Evolutionary conservation across 106 monocot genomes (phyloP).

Genomic region (Alisma plantagoaquatica): DNA sequence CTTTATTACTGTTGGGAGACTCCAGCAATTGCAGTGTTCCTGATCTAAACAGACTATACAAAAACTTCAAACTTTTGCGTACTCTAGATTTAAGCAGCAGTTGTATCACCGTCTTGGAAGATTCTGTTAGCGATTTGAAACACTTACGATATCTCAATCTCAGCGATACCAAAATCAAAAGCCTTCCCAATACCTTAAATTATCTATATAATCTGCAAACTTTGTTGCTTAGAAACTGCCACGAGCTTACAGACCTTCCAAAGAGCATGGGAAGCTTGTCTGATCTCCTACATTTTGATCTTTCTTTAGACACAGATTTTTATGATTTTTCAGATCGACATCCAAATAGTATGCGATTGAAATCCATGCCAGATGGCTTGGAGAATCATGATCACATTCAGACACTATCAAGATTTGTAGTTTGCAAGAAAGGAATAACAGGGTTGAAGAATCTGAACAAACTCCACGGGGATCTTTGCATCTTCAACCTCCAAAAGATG

Average conservation of each 20-base stretch:
- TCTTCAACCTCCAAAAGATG: neutral
- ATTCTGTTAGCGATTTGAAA: neutral
- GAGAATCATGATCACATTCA: neutral
- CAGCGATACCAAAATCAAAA: neutral
- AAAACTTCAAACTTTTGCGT: neutral
- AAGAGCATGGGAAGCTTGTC: neutral
- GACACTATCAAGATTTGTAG: neutral
- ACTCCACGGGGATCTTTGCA: neutral
- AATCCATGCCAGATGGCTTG: neutral
- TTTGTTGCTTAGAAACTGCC: neutral
- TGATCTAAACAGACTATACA: too few species aligned
- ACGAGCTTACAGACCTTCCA: neutral
- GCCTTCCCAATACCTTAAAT: neutral
- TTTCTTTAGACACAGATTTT: neutral
- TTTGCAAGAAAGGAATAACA: neutral
- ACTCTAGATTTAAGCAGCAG: neutral
- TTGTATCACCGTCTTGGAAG: neutral
- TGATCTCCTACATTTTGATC: neutral
- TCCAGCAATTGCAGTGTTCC: neutral
- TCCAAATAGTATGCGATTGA: neutral
- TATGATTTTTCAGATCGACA: neutral
- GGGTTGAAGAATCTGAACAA: neutral
- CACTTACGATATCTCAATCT: slow-evolving; percentile 2
- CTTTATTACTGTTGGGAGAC: neutral
- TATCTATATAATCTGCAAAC: slow-evolving; percentile 2